phyloP scores from a whole-genome alignment of 1,284 basidiomycete species.

The Trichosporon coremiiforme region DNA sequence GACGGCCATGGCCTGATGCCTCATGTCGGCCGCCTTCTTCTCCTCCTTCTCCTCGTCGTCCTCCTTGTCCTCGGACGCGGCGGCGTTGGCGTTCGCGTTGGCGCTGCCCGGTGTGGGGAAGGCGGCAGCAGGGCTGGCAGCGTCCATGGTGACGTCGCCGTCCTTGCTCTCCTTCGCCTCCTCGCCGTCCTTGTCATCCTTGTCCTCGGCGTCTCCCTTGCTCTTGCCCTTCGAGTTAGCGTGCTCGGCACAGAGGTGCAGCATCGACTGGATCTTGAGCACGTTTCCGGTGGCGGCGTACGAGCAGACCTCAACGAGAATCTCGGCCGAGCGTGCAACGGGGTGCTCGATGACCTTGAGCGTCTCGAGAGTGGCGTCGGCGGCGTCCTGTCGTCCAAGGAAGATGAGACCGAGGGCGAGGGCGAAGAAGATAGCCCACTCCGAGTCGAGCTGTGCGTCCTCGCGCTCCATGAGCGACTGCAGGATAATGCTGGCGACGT shows the following conservation, averaged over 20 bases:
- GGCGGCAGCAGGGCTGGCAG: slow-evolving; percentile 17
- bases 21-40: slow-evolving; percentile 65
- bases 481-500: slow-evolving; percentile 84
- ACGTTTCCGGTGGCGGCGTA: slow-evolving; percentile 97
- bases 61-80: slow-evolving; percentile 32
- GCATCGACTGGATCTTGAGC: slow-evolving; percentile 87
- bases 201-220: slow-evolving; percentile 40
- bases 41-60: slow-evolving; percentile 47
- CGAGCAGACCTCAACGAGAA: slow-evolving; percentile 91
- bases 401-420: slow-evolving; percentile 89
- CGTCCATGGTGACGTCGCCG: slow-evolving; percentile 43
- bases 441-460: slow-evolving; percentile 76
- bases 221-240: slow-evolving; percentile 57
- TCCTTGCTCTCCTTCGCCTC: slow-evolving; percentile 23
- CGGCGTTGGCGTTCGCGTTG: slow-evolving; percentile 27
- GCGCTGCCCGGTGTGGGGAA: slow-evolving; percentile 24
- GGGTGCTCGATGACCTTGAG: slow-evolving; percentile 94
- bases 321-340: slow-evolving; percentile 84
- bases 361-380: slow-evolving; percentile 93
- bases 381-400: slow-evolving; percentile 84
- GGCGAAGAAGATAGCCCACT: slow-evolving; percentile 91
- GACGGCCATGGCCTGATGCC: slow-evolving; percentile 91
- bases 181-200: slow-evolving; percentile 37
- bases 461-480: slow-evolving; percentile 85
- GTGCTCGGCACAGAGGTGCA: slow-evolving; percentile 93